These are phyloP conservation scores for Metschnikowia lachancei DNA, from an alignment of 805 yeast genomes.

Conservation along the genomic window DNA sequence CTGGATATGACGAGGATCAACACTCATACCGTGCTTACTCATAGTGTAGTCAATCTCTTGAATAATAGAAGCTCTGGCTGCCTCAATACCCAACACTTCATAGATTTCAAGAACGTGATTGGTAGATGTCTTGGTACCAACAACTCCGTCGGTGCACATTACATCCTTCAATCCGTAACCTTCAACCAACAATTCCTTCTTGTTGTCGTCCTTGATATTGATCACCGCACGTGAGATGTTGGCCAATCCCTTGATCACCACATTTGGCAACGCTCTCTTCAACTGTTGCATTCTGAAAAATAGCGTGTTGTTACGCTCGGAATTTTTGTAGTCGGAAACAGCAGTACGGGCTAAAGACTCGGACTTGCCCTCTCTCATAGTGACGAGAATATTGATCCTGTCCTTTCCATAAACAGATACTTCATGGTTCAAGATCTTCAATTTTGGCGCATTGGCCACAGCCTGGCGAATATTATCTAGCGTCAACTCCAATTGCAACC, in stretches of 20 bases:
- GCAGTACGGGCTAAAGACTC: slow-evolving; percentile 34
- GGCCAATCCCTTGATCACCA: slow-evolving; percentile 90
- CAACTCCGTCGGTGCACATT: slow-evolving; percentile 95
- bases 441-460: slow-evolving; percentile 77
- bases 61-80: slow-evolving; percentile 90
- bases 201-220: slow-evolving; percentile 81
- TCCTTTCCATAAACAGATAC: slow-evolving; percentile 65
- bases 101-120: slow-evolving; percentile 90
- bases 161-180: slow-evolving; percentile 96
- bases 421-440: slow-evolving; percentile 74
- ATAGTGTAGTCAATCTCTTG: slow-evolving; percentile 94
- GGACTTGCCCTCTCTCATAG: slow-evolving; percentile 35
- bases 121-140: slow-evolving; percentile 82
- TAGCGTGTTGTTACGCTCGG: slow-evolving; percentile 46
- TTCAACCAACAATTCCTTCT: slow-evolving; percentile 90
- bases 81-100: slow-evolving; percentile 93
- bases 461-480: slow-evolving; percentile 86
- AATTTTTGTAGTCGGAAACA: slow-evolving; percentile 36
- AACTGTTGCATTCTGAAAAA: slow-evolving; percentile 88
- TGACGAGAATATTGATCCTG: slow-evolving; percentile 63
- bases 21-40: slow-evolving; percentile 99
- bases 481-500: slow-evolving; percentile 82
- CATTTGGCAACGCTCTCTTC: slow-evolving; percentile 78
- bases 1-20: slow-evolving; percentile 99
- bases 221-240: slow-evolving; percentile 95